Percentiles rank a stretch among this genome's conserved stretches.
Conservation (phyloP, 148 eudicot species). For the Rhododendron molle region DNA sequence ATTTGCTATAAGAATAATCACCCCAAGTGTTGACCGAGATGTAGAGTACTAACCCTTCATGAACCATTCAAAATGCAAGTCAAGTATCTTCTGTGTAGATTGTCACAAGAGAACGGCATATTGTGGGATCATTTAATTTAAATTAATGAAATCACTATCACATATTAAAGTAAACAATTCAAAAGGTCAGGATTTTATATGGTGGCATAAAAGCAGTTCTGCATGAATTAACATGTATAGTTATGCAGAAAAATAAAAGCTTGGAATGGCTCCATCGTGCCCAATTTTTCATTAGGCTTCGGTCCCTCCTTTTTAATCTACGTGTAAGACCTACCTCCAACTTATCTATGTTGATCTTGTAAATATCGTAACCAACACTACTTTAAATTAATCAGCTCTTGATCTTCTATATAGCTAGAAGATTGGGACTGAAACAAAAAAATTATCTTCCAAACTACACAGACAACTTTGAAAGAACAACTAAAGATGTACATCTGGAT, state of each 20-base stretch:
- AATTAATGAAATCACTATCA: background rate
- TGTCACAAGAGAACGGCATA: background rate
- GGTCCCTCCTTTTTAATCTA: background rate
- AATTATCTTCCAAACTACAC: background rate
- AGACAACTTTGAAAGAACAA: background rate
- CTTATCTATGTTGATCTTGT: background rate
- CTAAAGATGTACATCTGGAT: no score
- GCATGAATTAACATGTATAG: background rate
- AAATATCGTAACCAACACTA: background rate
- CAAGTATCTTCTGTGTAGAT: background rate
- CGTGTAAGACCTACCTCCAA: no score
- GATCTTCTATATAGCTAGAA: background rate
- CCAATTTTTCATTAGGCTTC: background rate
- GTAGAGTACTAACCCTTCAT: background rate
- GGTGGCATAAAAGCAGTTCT: background rate
- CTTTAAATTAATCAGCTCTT: background rate
- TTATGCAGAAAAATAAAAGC: background rate
- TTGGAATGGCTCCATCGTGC: background rate
- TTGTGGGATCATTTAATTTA: background rate
- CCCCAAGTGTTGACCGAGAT: background rate
- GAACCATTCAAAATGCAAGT: background rate
- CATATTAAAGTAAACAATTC: background rate
- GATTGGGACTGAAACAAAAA: background rate
- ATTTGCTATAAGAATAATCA: background rate
- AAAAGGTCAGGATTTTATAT: background rate